Base-by-base conservation (phyloP, 2,329 filamentous ascomycete genomes). In the Raffaelea albimanens region DNA sequence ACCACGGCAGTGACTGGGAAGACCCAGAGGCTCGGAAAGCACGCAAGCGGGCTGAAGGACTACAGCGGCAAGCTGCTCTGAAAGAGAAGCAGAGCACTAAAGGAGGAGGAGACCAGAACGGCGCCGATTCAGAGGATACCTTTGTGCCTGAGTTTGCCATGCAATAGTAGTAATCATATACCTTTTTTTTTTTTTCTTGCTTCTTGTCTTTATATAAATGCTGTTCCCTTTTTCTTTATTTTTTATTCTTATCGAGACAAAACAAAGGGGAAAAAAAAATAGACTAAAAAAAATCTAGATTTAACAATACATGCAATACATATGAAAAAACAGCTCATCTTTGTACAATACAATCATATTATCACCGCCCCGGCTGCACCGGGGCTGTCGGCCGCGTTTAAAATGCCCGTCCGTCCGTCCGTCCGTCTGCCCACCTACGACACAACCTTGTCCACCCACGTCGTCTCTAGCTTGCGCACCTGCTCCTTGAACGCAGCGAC, bases 401-500 rank as follows among this genome's bases (percentile, higher is more conserved):
- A n/a, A n/a, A n/a, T n/a, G n/a, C n/a, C n/a, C n/a, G n/a, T n/a
- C n/a, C n/a, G 39, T 11, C 14, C 16, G 36, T 10, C 3, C 18
- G 11, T 18, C 34, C 39, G 4, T 22, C 39, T 19, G 18, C 39
- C 18, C 22, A 5, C 20, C 18, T 22, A 74, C 54, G 67, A 67
- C 49, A 87, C 76, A 48, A 94, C 81, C 69, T 83, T 87, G 61
- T 94, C 84, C 33, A 96, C 87, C 80, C 94, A 97, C 22, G 74
- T 75, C 67, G 80, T 83, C 77, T 96, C 91, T 67, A 96, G 66
- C 69, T 80, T 81, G 57, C 85, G 80, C 44, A 97, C 90, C 73
- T 95, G 87, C 58, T 78, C 76, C 78, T 90, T 95, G 67, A 97
- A 97, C 19, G 73, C 74, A 70, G 94, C 85, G 21, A 96, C 88